Evolutionary conservation across 805 yeast species (phyloP), one percentile per base, ranked within the genome.

Genomic region (Isabelozyma heimii): DNA sequence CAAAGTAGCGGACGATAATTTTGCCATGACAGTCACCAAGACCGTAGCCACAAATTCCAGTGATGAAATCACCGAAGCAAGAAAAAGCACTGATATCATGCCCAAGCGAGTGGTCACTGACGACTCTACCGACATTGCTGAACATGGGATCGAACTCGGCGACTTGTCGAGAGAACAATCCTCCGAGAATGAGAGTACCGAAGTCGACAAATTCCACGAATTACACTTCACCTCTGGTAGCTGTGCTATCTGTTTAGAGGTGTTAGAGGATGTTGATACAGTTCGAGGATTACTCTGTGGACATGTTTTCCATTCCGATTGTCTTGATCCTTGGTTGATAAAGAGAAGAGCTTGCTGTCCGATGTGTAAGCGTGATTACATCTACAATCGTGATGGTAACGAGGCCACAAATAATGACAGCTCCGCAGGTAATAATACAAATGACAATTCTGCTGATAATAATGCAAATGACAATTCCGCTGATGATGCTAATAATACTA

Each of bases 311-410:
- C 96, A 89, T 60, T 75, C 84, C 17, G 84, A 78, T 14, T 89
- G 96, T 66, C 76, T 89, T 46, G 90, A 85, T 53, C 91, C 91
- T 1, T 89, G 96, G 96, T 70, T 89, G 43, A 83, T 82, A 2
- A 79, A 80, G 53, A 72, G 92, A 55, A 77, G 86, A 43, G 91
- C 91, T 0, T 84, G 89, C 57, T 89, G 96, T 62, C 96, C 96
- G 8, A 82, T 85, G 73, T 89, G 96, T 66, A 87, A 88, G 59
- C 69, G 85, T 30, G 90, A 84, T 61, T 84, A 83, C 61, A 81
- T 75, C 57, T 69, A 70, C 60, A 73, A 72, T 51, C 72, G 65
- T 45, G 54, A 52, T 10, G 20, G 30, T 10, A 16, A 44, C 24
- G 45, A 50, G 39, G 28, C 50, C 47, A 37, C 20, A 26, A 26